Evolutionary conservation across 2,329 filamentous ascomycete genomes (phyloP).

Genomic region (Diplodia corticola): DNA sequence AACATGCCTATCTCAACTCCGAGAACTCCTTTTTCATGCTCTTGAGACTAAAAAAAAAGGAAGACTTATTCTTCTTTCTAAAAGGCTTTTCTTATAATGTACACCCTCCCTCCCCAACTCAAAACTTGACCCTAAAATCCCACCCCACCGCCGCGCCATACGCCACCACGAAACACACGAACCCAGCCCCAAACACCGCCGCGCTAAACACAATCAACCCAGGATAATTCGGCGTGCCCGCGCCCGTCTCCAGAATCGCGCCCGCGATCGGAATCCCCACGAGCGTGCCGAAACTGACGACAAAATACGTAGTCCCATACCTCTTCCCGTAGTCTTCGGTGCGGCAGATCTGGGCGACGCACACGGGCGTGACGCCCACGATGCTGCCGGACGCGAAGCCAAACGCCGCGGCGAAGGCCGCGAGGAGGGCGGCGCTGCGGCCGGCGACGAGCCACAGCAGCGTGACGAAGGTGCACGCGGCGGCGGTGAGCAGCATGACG

Average conservation of each 20-base stretch:
- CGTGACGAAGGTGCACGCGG: constrained; percentile 49
- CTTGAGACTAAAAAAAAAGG: too few relatives aligned
- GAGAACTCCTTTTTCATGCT: too few relatives aligned
- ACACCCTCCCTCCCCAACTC: not conserved
- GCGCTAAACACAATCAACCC: constrained; percentile 30
- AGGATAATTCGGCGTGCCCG: constrained; percentile 22
- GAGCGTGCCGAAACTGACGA: constrained; percentile 62
- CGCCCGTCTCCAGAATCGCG: constrained; percentile 26
- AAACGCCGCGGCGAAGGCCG: constrained; percentile 38
- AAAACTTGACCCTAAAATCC: constrained; percentile 23
- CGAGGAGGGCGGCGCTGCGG: constrained; percentile 44
- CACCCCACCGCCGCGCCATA: constrained; percentile 27
- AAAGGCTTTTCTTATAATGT: too few relatives aligned
- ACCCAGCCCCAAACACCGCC: constrained; percentile 27
- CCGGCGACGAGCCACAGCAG: constrained; percentile 49
- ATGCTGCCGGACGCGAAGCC: constrained; percentile 68
- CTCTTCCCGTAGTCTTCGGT: constrained; percentile 58
- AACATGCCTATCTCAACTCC: too few relatives aligned
- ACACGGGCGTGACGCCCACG: constrained; percentile 60
- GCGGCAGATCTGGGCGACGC: constrained; percentile 66
- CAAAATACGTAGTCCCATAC: constrained; percentile 61
- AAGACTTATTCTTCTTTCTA: too few relatives aligned
- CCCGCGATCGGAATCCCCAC: constrained; percentile 67
- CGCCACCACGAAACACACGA: constrained; percentile 26
- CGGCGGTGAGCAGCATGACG: constrained; percentile 44